Conservation (phyloP, 2,329 filamentous ascomycete species). For the Ophiocordyceps camponoti-leonardi region DNA sequence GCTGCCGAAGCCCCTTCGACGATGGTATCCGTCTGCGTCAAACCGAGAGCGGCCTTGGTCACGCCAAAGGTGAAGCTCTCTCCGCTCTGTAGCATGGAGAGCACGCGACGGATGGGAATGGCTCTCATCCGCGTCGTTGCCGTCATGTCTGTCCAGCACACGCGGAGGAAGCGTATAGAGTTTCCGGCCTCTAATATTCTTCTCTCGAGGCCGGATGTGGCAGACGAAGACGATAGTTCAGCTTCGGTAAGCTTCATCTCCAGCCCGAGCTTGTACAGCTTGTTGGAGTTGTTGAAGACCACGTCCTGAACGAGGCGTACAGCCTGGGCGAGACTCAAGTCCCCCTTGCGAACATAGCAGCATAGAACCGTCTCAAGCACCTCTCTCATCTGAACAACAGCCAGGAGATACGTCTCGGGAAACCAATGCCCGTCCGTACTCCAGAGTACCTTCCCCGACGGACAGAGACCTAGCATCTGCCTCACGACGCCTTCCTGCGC, state of each 20-base stretch:
- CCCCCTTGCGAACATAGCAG: slow-evolving; percentile 47
- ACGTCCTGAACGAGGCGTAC: slow-evolving; percentile 47
- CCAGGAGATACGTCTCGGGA: slow-evolving; percentile 61
- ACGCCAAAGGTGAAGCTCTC: slow-evolving; percentile 37
- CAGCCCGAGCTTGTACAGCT: slow-evolving; percentile 45
- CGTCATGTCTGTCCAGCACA: slow-evolving; percentile 71
- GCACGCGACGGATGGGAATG: slow-evolving; percentile 43
- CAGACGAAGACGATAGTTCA: not conserved
- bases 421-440: slow-evolving; percentile 69
- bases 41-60: slow-evolving; percentile 43
- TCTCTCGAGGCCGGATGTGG: no score
- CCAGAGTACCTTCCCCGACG: slow-evolving; percentile 60
- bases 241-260: not conserved
- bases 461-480: slow-evolving; percentile 59
- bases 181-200: not conserved
- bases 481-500: slow-evolving; percentile 56
- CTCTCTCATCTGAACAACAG: slow-evolving; percentile 54
- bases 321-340: slow-evolving; percentile 44
- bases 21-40: slow-evolving; percentile 49
- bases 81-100: slow-evolving; percentile 24
- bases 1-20: slow-evolving; percentile 35
- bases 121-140: slow-evolving; percentile 48
- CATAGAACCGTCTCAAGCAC: slow-evolving; percentile 50
- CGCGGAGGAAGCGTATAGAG: slow-evolving; percentile 36
- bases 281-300: slow-evolving; percentile 61